phyloP scores from a whole-genome alignment of 148 eudicot species.

The Chenopodium suecicum region DNA sequence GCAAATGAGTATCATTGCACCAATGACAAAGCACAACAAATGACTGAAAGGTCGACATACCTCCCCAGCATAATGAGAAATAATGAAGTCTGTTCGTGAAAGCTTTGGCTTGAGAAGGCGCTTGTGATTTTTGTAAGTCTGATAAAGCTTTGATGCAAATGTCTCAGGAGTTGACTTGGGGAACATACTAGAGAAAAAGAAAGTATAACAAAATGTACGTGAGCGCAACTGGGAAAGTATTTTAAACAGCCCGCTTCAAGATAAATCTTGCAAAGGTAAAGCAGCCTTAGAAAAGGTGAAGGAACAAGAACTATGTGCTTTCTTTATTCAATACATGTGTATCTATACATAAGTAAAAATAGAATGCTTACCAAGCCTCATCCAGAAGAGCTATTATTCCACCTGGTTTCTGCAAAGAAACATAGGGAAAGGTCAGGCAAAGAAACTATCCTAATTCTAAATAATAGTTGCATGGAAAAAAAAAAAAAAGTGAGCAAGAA shows the following conservation, averaged over 20 bases:
- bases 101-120: slow-evolving; percentile 94
- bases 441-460: background rate
- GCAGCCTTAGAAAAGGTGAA: background rate
- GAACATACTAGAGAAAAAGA: slow-evolving; percentile 74
- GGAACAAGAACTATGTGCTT: background rate
- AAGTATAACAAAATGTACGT: slow-evolving; percentile 16
- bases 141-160: slow-evolving; percentile 88
- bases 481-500: too few relatives aligned
- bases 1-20: slow-evolving; percentile 9
- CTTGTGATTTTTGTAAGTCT: slow-evolving; percentile 83
- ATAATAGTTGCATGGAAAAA: too few relatives aligned
- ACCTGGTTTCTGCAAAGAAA: slow-evolving; percentile 82
- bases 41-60: slow-evolving; percentile 34
- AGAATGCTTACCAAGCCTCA: slow-evolving; percentile 84
- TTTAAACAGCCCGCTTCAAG: background rate
- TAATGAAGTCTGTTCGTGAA: slow-evolving; percentile 87
- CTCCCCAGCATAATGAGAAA: slow-evolving; percentile 98
- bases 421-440: slow-evolving; percentile 7
- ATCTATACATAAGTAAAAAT: slow-evolving; percentile 11
- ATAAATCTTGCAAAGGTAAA: background rate
- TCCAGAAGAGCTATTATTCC: slow-evolving; percentile 94
- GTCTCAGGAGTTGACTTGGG: slow-evolving; percentile 98
- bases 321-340: background rate
- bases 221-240: slow-evolving; percentile 16
- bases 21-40: background rate